Conservation (phyloP, 441 rosid species). For the Adansonia madagascariensis region DNA sequence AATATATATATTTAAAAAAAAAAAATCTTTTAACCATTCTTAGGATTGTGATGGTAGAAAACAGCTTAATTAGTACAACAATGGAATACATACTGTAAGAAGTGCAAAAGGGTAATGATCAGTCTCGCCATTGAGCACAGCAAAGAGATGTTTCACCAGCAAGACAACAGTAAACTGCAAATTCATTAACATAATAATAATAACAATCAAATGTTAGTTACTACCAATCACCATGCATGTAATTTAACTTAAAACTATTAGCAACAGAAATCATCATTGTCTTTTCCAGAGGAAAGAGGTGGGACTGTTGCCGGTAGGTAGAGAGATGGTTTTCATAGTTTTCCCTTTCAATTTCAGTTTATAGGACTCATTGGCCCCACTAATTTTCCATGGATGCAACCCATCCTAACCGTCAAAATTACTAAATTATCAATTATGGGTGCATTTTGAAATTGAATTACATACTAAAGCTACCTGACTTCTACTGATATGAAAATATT, state of each 20-base stretch:
- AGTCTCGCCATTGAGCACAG: conserved; percentile 15
- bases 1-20: neutral
- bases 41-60: neutral
- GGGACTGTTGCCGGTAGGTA: neutral
- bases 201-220: neutral
- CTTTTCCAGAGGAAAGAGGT: neutral
- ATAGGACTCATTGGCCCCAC: neutral
- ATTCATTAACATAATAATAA: neutral
- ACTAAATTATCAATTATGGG: neutral
- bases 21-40: neutral
- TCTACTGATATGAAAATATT: neutral
- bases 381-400: no score
- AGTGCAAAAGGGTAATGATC: conserved; percentile 23
- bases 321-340: neutral
- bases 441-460: neutral
- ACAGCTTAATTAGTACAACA: no score
- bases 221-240: neutral
- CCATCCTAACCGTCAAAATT: neutral
- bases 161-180: conserved; percentile 20
- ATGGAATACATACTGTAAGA: neutral
- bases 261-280: neutral
- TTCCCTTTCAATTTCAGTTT: conserved; percentile 12
- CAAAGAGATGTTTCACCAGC: conserved; percentile 27
- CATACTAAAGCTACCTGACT: neutral
- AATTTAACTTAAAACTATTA: neutral